These are phyloP conservation scores for Anisogramma anomala DNA, from an alignment of 2,329 filamentous ascomycete species.

Conservation along the genomic window DNA sequence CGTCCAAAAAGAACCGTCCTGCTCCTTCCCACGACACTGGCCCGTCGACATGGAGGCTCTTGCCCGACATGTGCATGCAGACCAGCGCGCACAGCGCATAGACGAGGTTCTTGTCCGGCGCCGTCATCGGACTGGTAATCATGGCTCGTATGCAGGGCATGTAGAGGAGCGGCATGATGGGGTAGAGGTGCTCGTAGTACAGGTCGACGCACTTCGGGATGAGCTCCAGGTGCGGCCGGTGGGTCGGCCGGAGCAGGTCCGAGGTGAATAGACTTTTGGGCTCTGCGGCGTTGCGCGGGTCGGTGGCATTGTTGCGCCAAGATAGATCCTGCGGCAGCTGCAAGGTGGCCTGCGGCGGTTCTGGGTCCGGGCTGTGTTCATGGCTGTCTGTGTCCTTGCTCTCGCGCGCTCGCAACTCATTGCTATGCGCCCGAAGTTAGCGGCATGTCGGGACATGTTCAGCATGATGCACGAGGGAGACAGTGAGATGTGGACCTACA, in stretches of 20 bases:
- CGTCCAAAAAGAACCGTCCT: slow-evolving; percentile 45
- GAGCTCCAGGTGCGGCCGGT: slow-evolving; percentile 32
- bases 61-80: slow-evolving; percentile 37
- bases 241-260: slow-evolving; percentile 31
- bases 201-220: slow-evolving; percentile 47
- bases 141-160: slow-evolving; percentile 43
- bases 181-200: slow-evolving; percentile 51
- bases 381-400: slow-evolving; percentile 30
- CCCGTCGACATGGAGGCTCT: slow-evolving; percentile 27
- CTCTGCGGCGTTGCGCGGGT: slow-evolving; percentile 23
- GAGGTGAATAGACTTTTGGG: slow-evolving; percentile 28
- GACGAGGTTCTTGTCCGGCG: slow-evolving; percentile 32
- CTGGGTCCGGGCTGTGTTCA: slow-evolving; percentile 26
- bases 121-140: slow-evolving; percentile 29
- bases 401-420: slow-evolving; percentile 44
- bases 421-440: slow-evolving; percentile 21
- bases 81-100: slow-evolving; percentile 48
- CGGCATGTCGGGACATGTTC: background rate
- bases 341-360: slow-evolving; percentile 17
- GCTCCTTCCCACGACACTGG: slow-evolving; percentile 35
- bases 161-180: slow-evolving; percentile 51
- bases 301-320: slow-evolving; percentile 22
- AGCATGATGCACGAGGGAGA: background rate
- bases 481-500: slow-evolving; percentile 20
- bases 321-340: slow-evolving; percentile 21